Base-by-base conservation (phyloP, 2,329 filamentous ascomycete species). In the Aspergillus hortae region DNA sequence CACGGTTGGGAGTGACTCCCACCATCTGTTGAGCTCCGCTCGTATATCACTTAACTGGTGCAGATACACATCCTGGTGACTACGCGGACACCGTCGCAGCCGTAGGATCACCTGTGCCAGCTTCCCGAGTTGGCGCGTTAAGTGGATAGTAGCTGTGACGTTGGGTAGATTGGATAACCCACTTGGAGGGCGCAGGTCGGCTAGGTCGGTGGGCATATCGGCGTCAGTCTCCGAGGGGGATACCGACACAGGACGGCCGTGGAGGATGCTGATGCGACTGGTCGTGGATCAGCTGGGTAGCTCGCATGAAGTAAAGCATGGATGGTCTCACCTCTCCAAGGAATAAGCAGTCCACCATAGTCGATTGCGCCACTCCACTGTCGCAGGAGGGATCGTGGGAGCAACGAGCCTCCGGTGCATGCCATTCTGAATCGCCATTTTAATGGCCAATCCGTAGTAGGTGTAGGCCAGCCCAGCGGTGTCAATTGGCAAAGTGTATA, bases 291-390 rank as follows among this genome's bases (percentile, higher is more conserved):
- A n/a, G n/a, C n/a, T n/a, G n/a, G n/a, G n/a, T n/a, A n/a, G n/a
- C n/a, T n/a, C n/a, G n/a, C n/a, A n/a, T n/a, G n/a, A 19, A 12
- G 19, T 32, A 46, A 3, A 19, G 9, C 25, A 14, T 6, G 19
- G 19, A 11, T 23, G 11, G 12, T 3, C 12, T 36, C 9, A 49
- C 76, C 74, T 78, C 57, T 82, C 79, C 12, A 78, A 71, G 0
- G 76, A 76, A 56, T 80, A 80, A 1, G 71, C 73, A 2, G 77
- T 78, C 79, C 79, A 81, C 73, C 77, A 81, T 12, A 81, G 73
- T 3, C 78, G 70, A 57, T 79, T 80, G 23, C 78, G 68, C 12
- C 71, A 76, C 63, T 81, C 78, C 25, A 75, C 67, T 21, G 76
- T 70, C 23, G 67, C 63, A 6, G 71, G 64, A 48, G 75, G 72